Conservation (phyloP, 2,329 filamentous ascomycete species). For the Aspergillus uvarum region DNA sequence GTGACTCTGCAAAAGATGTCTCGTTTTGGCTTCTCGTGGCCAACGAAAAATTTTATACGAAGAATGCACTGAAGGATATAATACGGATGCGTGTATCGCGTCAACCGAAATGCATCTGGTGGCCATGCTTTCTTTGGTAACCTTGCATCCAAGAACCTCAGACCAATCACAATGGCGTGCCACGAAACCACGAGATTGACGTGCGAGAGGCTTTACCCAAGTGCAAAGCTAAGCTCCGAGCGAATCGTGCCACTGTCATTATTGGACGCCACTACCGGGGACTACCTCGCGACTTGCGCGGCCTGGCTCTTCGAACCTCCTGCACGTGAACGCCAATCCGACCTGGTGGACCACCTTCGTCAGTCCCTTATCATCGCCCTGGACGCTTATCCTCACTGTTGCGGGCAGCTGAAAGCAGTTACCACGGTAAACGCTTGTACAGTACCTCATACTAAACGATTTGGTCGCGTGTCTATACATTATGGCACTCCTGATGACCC, state of each 20-base stretch:
- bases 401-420: slow-evolving; percentile 39
- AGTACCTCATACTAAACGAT: slow-evolving; percentile 15
- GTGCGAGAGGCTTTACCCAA: slow-evolving; percentile 23
- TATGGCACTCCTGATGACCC: slow-evolving; percentile 42
- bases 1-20: neutral
- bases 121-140: neutral
- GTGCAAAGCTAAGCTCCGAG: slow-evolving; percentile 9
- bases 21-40: neutral
- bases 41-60: neutral
- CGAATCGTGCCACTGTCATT: slow-evolving; percentile 19
- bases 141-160: neutral
- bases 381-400: slow-evolving; percentile 39
- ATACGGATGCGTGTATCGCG: neutral
- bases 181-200: neutral
- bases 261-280: slow-evolving; percentile 45
- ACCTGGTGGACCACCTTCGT: slow-evolving; percentile 17
- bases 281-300: slow-evolving; percentile 43
- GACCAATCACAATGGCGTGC: neutral
- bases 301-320: slow-evolving; percentile 48
- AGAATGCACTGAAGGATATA: neutral
- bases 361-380: slow-evolving; percentile 16
- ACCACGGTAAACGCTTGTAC: neutral
- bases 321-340: slow-evolving; percentile 5
- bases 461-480: slow-evolving; percentile 33
- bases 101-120: neutral